Evolutionary conservation across 148 eudicot species (phyloP), one percentile per base, ranked within the genome.

Genomic region (Euryodendron excelsum): DNA sequence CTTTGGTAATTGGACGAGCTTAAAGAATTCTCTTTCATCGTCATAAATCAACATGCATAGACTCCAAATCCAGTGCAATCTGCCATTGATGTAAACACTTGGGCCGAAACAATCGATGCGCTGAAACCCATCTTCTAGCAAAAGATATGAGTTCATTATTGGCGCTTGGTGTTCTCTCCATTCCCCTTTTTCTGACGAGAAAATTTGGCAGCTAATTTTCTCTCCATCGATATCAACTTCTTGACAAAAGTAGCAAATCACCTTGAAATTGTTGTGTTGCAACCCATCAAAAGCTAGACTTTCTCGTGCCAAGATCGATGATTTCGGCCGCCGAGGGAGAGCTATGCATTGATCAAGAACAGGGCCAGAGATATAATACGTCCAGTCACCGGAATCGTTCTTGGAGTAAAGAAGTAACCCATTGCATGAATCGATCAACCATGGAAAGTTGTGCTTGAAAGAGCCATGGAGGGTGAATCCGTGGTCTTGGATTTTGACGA

Each of bases 391-490:
- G 11, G n/a, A n/a, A 21, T 34, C 70, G 10, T 17, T 23, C 37
- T 74, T 61, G 77, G 71, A 77, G 41, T 79, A 79, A 25, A 79
- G 81, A 25, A 79, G 62, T 52, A 79, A 47, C 23, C 81, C 81
- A 5, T 72, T 79, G 81, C 81, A 79, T 41, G 81, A 79, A 73
- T 79, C 77, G 45, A 79, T 20, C 9, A 79, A 28, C 25, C 41
- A 63, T 0, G 63, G 77, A 25, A 27, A n/a, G 44, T 25, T 20
- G 45, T 2, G 45, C 11, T n/a, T 52, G 28, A 13, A 4, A 20
- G 75, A 30, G 62, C 45, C 13, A n/a, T n/a, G n/a, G n/a, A n/a
- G n/a, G n/a, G n/a, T n/a, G n/a, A n/a, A n/a, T n/a, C n/a, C 12
- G 28, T 72, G 1, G 10, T 52, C 7, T 68, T 41, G 61, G 75